Evolutionary conservation across 257 asterid genomes (phyloP), one percentile per base, ranked within the genome.

Genomic region (Salvia hispanica): DNA sequence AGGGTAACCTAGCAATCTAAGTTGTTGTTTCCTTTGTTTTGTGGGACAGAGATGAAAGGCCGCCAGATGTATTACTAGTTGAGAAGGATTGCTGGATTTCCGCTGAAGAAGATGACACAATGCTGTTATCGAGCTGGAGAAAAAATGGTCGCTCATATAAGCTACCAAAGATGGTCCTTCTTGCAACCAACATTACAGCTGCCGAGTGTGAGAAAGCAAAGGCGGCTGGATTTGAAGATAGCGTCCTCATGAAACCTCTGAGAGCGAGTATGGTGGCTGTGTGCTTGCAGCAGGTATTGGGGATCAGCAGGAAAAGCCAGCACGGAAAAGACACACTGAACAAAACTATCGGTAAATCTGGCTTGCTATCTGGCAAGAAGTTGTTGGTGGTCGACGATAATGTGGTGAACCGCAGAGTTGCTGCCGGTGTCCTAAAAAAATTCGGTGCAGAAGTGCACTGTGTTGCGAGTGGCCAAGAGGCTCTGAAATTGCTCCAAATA

Each of bases 331-430:
- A 78, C 25, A 59, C 25, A 43, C 60, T 74, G 64, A 72, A 71
- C 57, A 50, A 78, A 53, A 79, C 84, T 31, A 59, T 64, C 7
- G 76, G 77, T 43, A 86, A 84, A 5, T 73, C 77, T 11, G 89
- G 93, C 25, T 77, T 92, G 79, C 84, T 92, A 0, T 74, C 87
- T 36, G 95, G 93, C 66, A 90, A 83, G 88, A 90, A 82, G 62
- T 84, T 92, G 59, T 74, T 92, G 82, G 98, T 92, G 28, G 97
- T 92, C 6, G 98, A 92, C 73, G 98, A 92, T 76, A 92, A 92
- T 62, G 44, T 51, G 2, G 98, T 92, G 21, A 92, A 92, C 77
- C 87, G 93, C 2, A 82, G 93, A 76, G 98, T 92, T 69, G 97
- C 98, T 8, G 96, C 98, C 1, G 98, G 98, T 13, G 90, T 97